These are phyloP conservation scores for Nepenthes gracilis DNA, from an alignment of 148 eudicot species.

Conservation along the genomic window DNA sequence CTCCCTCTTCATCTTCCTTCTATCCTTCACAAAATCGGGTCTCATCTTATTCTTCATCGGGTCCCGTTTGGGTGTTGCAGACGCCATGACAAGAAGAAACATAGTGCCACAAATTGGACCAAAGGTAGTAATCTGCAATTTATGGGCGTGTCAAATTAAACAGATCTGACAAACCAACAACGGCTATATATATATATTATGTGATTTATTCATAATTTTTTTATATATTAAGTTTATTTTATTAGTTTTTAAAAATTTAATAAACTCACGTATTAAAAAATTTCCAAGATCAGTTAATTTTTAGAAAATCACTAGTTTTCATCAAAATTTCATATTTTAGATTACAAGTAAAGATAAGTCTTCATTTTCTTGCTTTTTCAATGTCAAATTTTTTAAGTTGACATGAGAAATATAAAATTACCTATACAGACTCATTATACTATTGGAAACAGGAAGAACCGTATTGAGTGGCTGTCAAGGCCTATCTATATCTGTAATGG, in stretches of 20 bases:
- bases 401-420: neutral
- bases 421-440: neutral
- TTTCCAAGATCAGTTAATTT: no score
- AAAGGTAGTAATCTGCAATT: neutral
- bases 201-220: no score
- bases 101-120: neutral
- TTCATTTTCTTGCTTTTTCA: neutral
- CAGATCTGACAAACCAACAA: neutral
- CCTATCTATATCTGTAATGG: neutral
- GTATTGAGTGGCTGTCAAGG: neutral
- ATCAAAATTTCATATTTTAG: neutral
- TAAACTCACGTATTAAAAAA: no score
- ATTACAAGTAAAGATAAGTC: neutral
- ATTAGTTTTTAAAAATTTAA: no score
- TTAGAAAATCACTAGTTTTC: neutral
- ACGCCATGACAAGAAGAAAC: neutral
- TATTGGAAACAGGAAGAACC: neutral
- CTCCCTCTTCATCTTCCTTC: slow-evolving; percentile 45
- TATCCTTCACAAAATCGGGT: slow-evolving; percentile 45
- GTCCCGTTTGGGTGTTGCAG: neutral
- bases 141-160: neutral
- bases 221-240: no score
- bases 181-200: no score
- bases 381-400: neutral
- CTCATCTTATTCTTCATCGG: slow-evolving; percentile 9